A percentile compares a stretch with the other conserved stretches of the same genome.
These are phyloP conservation scores for Tricholoma saponaceum DNA, from an alignment of 768 basidiomycete species.

Conservation along the genomic window DNA sequence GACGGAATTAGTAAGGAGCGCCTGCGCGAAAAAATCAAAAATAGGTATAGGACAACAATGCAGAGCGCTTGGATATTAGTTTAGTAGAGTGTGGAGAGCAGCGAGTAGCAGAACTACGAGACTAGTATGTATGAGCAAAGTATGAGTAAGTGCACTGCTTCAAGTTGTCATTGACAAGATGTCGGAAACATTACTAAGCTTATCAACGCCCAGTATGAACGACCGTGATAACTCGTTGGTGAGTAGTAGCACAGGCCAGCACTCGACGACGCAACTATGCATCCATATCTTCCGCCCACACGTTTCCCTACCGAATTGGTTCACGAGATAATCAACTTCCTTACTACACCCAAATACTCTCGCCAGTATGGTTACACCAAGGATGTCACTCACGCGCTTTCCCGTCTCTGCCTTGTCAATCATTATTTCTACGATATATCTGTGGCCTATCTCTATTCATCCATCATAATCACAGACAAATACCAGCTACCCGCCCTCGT, in stretches of 20 bases:
- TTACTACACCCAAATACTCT: background rate
- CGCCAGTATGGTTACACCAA: background rate
- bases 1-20: background rate
- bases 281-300: background rate
- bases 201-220: too few relatives aligned
- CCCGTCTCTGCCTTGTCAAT: background rate
- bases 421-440: background rate
- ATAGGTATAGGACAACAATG: too few relatives aligned
- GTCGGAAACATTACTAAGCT: too few relatives aligned
- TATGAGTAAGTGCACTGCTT: too few relatives aligned
- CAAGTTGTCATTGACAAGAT: too few relatives aligned
- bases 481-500: background rate
- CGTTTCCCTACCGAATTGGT: background rate
- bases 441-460: background rate
- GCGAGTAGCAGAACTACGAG: background rate
- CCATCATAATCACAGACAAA: background rate
- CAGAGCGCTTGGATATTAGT: background rate
- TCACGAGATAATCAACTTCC: background rate
- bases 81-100: background rate
- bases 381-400: background rate
- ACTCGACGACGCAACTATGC: background rate
- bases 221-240: too few relatives aligned
- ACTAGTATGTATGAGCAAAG: too few relatives aligned
- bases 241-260: too few relatives aligned
- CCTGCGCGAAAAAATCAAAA: background rate